phyloP scores from a whole-genome alignment of 2,329 filamentous ascomycete species.

The Aaosphaeria pasadenensis region DNA sequence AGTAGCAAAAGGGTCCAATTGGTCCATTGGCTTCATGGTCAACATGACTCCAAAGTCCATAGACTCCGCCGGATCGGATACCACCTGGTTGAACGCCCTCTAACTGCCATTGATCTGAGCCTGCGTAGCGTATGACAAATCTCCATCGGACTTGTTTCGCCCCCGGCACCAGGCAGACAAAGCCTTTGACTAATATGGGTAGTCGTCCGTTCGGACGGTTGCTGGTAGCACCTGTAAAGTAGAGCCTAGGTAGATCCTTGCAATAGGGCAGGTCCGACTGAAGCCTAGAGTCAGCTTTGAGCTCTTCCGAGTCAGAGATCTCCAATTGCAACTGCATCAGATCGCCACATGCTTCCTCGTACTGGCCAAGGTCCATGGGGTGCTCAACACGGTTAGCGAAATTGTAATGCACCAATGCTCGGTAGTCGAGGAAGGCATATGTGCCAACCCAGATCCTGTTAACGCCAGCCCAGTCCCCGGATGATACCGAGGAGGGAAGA shows the following conservation, averaged over 20 bases:
- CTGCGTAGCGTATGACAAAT: conserved; percentile 21
- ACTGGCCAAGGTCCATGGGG: conserved; percentile 7
- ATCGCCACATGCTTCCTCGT: conserved; percentile 12
- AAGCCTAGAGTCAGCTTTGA: conserved; percentile 12
- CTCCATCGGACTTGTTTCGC: conserved; percentile 18
- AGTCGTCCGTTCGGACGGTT: conserved; percentile 6
- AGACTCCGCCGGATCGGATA: conserved; percentile 18
- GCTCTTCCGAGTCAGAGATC: conserved; percentile 10
- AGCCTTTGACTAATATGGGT: conserved; percentile 12
- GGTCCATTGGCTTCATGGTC: conserved; percentile 14
- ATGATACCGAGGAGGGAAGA: conserved; percentile 3
- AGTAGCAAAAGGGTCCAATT: conserved; percentile 13
- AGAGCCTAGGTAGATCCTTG: conserved; percentile 16
- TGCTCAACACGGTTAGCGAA: conserved; percentile 12
- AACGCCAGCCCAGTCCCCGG: conserved; percentile 20
- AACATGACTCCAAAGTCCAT: conserved; percentile 20
- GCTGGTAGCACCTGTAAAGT: conserved; percentile 16
- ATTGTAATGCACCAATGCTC: conserved; percentile 18
- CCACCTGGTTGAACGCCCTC: conserved; percentile 23
- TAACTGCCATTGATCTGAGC: conserved; percentile 21
- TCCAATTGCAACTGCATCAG: conserved; percentile 16
- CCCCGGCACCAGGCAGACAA: conserved; percentile 11
- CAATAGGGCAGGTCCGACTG: conserved; percentile 16
- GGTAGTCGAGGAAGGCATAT: conserved; percentile 20
- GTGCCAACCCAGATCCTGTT: conserved; percentile 16